Conservation (phyloP, 352 stramenopile species). For the Pseudoperonospora humuli region DNA sequence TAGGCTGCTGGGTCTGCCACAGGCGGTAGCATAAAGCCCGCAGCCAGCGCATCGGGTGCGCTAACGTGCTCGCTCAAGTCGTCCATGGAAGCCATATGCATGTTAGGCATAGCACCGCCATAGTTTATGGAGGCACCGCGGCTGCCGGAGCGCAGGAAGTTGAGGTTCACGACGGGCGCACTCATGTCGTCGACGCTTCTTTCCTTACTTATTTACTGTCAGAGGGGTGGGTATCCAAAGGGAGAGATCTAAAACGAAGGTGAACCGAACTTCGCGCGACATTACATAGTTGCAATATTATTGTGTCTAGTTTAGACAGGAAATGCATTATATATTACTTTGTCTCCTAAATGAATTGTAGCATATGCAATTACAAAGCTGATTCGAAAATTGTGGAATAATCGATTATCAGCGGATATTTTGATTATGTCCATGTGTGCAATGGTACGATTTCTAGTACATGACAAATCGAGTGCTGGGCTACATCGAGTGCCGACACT, state of each 20-base stretch:
- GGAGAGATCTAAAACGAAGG: slow-evolving; percentile 8
- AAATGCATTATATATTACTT: no score
- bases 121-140: slow-evolving; percentile 58
- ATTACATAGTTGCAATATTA: not conserved
- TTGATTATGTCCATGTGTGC: no score
- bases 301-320: no score
- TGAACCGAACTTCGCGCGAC: slow-evolving; percentile 1
- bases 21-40: slow-evolving; percentile 66
- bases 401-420: no score
- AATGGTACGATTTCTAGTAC: no score
- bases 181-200: slow-evolving; percentile 12
- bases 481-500: no score
- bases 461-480: no score
- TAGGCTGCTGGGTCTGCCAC: slow-evolving; percentile 91
- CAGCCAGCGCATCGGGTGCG: slow-evolving; percentile 25
- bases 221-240: slow-evolving; percentile 3
- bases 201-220: not conserved
- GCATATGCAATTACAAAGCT: no score
- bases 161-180: slow-evolving; percentile 46
- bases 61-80: slow-evolving; percentile 24
- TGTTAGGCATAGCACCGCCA: slow-evolving; percentile 71
- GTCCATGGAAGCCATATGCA: slow-evolving; percentile 33
- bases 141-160: slow-evolving; percentile 63
- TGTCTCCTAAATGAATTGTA: no score
- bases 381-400: no score